Evolutionary conservation across 192 early-diverging fungal species (phyloP).

Genomic region (Globomyces pollinis-pini): DNA sequence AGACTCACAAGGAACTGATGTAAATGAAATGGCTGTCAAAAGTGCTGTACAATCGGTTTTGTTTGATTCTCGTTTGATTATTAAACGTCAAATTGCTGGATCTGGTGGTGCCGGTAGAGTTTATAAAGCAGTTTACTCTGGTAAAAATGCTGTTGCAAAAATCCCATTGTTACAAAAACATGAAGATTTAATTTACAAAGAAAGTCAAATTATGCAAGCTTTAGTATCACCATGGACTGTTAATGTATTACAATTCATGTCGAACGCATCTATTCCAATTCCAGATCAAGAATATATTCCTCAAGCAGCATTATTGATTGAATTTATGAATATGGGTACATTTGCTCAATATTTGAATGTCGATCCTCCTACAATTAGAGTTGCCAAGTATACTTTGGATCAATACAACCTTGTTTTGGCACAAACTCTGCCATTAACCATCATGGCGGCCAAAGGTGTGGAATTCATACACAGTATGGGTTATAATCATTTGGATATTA

Average conservation of each 20-base stretch:
- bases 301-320: not conserved
- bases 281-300: not conserved
- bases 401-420: no score
- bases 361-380: no score
- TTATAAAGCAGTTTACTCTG: constrained; percentile 5
- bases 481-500: constrained; percentile 1
- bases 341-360: no score
- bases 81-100: no score
- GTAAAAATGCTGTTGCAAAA: constrained; percentile 3
- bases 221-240: not conserved
- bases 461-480: constrained; percentile 3
- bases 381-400: not conserved
- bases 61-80: no score
- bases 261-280: not conserved
- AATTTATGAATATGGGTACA: constrained; percentile 10
- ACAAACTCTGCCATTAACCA: not conserved
- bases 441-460: not conserved
- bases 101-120: constrained; percentile 6
- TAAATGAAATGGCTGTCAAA: no score
- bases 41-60: no score
- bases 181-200: constrained; percentile 5
- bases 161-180: not conserved
- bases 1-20: no score
- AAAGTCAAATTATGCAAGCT: not conserved
- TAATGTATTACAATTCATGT: not conserved